Conservation (phyloP, 148 eudicot species). For the Cornus suecica region DNA sequence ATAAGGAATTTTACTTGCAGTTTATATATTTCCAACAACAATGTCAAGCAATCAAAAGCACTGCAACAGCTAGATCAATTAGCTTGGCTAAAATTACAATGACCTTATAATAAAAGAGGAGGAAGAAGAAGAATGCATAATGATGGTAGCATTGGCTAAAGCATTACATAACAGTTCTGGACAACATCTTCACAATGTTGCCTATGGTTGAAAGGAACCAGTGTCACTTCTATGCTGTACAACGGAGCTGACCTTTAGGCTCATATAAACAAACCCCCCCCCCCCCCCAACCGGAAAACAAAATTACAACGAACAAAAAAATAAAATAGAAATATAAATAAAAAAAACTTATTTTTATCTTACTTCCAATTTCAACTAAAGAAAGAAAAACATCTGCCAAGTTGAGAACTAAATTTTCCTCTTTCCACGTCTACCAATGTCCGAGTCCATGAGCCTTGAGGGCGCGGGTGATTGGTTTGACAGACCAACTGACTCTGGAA, state of each 20-base stretch:
- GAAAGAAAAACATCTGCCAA: background rate
- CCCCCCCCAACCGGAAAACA: background rate
- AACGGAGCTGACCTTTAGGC: background rate
- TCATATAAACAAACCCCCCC: background rate
- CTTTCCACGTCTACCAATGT: conserved; percentile 68
- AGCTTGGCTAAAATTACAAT: background rate
- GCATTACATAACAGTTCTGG: no score
- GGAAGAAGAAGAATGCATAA: background rate
- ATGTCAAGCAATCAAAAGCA: background rate
- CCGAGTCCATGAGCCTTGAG: conserved; percentile 73
- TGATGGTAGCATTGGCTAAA: no score
- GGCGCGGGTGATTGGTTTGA: conserved; percentile 39
- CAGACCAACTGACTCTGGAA: conserved; percentile 91
- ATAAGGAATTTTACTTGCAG: background rate
- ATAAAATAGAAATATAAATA: no score
- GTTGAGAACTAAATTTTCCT: conserved; percentile 42
- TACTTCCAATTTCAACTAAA: background rate
- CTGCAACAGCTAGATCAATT: background rate
- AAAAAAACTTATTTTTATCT: no score
- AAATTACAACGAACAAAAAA: no score
- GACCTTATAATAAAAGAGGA: no score
- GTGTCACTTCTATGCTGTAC: background rate
- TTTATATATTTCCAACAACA: background rate
- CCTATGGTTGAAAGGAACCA: background rate
- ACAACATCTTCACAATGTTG: no score